These are phyloP conservation scores for Wilcoxina mikolae DNA, from an alignment of 495 filamentous ascomycete genomes.

Conservation along the genomic window DNA sequence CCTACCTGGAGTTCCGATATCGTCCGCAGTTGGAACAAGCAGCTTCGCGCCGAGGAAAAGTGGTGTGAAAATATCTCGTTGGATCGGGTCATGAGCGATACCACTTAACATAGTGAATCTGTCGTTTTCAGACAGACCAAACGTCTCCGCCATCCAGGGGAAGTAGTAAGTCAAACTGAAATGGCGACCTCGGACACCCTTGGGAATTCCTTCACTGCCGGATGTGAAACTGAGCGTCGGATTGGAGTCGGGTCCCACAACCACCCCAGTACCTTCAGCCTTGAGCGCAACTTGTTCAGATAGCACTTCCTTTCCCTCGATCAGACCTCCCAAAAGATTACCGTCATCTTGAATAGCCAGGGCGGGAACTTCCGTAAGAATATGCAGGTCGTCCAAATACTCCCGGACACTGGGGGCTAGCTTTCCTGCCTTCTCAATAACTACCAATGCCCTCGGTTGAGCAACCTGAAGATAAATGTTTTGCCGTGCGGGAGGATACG, in stretches of 20 bases:
- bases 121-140: conserved; percentile 57
- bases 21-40: conserved; percentile 65
- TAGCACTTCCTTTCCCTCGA: conserved; percentile 53
- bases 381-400: conserved; percentile 58
- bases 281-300: conserved; percentile 38
- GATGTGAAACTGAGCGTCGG: conserved; percentile 77
- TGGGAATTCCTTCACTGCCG: conserved; percentile 69
- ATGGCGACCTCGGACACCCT: conserved; percentile 80
- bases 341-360: conserved; percentile 63
- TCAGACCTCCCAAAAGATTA: conserved; percentile 50
- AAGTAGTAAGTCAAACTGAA: conserved; percentile 79
- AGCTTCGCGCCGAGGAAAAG: conserved; percentile 75
- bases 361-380: conserved; percentile 64
- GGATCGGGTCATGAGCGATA: conserved; percentile 81
- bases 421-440: conserved; percentile 62
- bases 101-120: conserved; percentile 75
- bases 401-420: conserved; percentile 50
- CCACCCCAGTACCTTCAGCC: conserved; percentile 47
- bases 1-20: conserved; percentile 67
- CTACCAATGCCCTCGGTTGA: conserved; percentile 60
- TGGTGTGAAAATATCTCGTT: conserved; percentile 87
- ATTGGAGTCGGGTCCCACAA: conserved; percentile 80
- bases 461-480: conserved; percentile 85
- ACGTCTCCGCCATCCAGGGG: conserved; percentile 79
- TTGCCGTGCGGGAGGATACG: conserved; percentile 77